Base-by-base conservation (phyloP, 768 basidiomycete species). In the Calocybe gangraenosa region DNA sequence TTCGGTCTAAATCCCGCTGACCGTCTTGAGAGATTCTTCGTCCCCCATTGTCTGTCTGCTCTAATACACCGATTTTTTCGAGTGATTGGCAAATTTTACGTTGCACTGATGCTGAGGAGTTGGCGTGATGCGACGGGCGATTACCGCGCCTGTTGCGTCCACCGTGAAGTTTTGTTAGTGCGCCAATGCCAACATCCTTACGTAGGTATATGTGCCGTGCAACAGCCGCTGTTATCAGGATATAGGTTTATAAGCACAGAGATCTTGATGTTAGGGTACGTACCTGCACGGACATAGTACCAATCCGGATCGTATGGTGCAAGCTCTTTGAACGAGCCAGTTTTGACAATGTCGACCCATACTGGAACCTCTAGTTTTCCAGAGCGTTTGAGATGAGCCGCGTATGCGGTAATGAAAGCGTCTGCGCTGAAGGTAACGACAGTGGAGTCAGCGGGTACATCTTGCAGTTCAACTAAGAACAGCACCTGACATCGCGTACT, bases 161-260 rank as follows among this genome's bases (percentile, higher is more conserved):
- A 67, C 96, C 96, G 73, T 98, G 93, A 33, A 97, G 87, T 79
- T 96, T 98, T 70, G 81, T 84, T 30, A 96, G 81, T 21, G 88
- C 88, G 59, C 92, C 93, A 53, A 95, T 82, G 60, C 93, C 93
- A 59, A 94, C 91, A 64, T 91, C 87, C 76, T 95, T 94, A 67
- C 95, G 91, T 66, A 99, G 88, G 81, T 99, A 98, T 71, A 97
- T 96, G 84, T 97, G 95, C 62, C 95, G 87, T 70, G 95, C 95
- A 60, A 98, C 73, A 53, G 94, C 91, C 65, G 94, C 94, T 96
- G 59, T 34, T 43, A 25, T 25, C 40, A 46, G 31, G 2, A 37
- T 37, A n/a, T 15, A 46, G 41, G 20, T 38, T 45, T 40, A 21
- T 39, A 33, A 20, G 15, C 18, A 35, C 8, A 34, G 15, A 23